These are phyloP conservation scores for Chenopodium quinoa DNA, from an alignment of 148 eudicot genomes.

Conservation along the genomic window DNA sequence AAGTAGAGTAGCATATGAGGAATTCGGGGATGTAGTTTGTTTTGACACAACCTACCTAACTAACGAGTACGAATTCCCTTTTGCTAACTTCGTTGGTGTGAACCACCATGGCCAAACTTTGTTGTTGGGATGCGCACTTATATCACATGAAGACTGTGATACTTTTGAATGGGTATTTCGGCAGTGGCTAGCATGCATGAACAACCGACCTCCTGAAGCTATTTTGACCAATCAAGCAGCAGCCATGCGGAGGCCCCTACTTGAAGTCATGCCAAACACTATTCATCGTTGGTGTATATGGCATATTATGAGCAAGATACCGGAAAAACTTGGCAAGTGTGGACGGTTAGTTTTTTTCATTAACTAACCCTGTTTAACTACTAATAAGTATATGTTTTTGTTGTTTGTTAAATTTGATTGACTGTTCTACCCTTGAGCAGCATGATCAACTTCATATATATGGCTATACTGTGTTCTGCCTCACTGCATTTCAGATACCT, in stretches of 20 bases:
- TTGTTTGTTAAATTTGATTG: not conserved
- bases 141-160: not conserved
- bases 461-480: too few relatives aligned
- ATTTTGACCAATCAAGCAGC: too few relatives aligned
- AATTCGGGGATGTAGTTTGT: not conserved
- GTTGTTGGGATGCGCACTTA: not conserved
- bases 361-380: not conserved
- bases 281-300: not conserved
- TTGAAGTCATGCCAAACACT: not conserved
- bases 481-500: too few relatives aligned
- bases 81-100: not conserved
- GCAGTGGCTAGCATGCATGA: too few relatives aligned
- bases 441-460: too few relatives aligned
- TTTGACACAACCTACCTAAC: not conserved
- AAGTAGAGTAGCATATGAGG: not conserved
- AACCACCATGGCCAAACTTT: not conserved
- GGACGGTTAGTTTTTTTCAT: not conserved
- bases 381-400: not conserved
- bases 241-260: not conserved
- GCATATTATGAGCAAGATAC: not conserved
- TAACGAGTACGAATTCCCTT: not conserved
- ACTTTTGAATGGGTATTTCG: not conserved
- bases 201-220: too few relatives aligned
- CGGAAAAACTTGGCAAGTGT: not conserved
- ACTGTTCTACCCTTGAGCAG: too few relatives aligned